These are phyloP conservation scores for Cercophora scortea DNA, from an alignment of 495 filamentous ascomycete species.

Conservation along the genomic window DNA sequence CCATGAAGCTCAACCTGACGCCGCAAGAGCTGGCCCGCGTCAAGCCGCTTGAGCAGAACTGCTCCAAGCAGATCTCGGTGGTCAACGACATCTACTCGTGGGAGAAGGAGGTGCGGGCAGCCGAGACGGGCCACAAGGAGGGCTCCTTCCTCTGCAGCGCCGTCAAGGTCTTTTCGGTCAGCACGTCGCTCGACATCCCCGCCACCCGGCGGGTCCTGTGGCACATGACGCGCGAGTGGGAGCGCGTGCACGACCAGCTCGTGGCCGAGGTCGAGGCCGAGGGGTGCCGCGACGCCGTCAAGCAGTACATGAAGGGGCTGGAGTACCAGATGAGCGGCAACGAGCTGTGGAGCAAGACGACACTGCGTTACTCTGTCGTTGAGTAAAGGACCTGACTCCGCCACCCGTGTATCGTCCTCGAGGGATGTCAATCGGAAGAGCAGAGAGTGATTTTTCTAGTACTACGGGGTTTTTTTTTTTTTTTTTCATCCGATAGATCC, in stretches of 20 bases:
- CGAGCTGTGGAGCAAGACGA: slow-evolving; percentile 3
- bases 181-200: neutral
- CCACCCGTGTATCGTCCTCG: no score
- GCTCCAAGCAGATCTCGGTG: slow-evolving; percentile 2
- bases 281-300: neutral
- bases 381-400: neutral
- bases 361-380: neutral
- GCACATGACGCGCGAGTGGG: slow-evolving; percentile 2
- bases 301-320: neutral
- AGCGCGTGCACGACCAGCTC: neutral
- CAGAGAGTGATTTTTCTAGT: no score
- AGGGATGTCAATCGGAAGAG: no score
- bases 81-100: slow-evolving; percentile 4
- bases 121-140: neutral
- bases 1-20: neutral
- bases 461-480: no score
- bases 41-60: slow-evolving; percentile 1
- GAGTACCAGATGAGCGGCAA: slow-evolving; percentile 5
- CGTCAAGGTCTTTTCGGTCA: neutral
- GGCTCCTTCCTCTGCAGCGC: neutral
- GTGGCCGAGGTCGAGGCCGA: neutral
- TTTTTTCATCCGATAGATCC: no score
- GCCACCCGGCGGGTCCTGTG: neutral
- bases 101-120: neutral
- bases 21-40: neutral